Evolutionary conservation across 768 basidiomycete species (phyloP).

Genomic region (Heimioporus sp.): DNA sequence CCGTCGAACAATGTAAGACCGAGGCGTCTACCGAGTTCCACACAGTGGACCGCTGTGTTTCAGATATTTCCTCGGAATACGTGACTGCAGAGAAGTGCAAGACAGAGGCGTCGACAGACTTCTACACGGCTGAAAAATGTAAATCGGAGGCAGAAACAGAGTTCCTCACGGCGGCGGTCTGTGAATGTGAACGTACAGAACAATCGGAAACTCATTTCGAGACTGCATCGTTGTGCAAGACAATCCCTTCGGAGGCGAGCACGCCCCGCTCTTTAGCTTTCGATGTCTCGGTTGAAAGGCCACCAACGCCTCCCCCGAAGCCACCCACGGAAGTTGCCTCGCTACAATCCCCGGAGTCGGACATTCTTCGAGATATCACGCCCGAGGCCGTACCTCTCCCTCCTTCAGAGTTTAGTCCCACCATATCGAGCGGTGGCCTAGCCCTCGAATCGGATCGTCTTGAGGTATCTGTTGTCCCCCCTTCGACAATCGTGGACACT

Average conservation of each 20-base stretch:
- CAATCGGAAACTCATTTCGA: conserved; percentile 49
- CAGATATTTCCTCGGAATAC: conserved; percentile 46
- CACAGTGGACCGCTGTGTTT: conserved; percentile 45
- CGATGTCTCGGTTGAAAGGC: conserved; percentile 25
- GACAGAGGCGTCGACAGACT: conserved; percentile 42
- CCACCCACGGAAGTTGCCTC: conserved; percentile 28
- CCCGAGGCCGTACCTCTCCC: conserved; percentile 40
- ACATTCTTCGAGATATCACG: conserved; percentile 12
- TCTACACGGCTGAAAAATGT: conserved; percentile 43
- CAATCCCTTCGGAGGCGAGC: conserved; percentile 35
- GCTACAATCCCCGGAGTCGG: conserved; percentile 26
- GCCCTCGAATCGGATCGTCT: conserved; percentile 21
- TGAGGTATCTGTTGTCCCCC: conserved; percentile 8
- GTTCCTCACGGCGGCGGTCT: conserved; percentile 44
- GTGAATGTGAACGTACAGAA: conserved; percentile 28
- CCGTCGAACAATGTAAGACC: conserved; percentile 43
- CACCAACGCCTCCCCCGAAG: conserved; percentile 26
- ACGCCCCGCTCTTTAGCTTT: conserved; percentile 36
- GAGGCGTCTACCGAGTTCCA: conserved; percentile 45
- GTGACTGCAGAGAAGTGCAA: conserved; percentile 49
- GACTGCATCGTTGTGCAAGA: conserved; percentile 44
- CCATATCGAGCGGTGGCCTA: conserved; percentile 17
- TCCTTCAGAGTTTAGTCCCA: conserved; percentile 31
- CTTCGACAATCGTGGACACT: conserved; percentile 19
- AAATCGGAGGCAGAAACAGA: conserved; percentile 38